Evolutionary conservation across 805 yeast genomes (phyloP), one percentile per base, ranked within the genome.

Genomic region (Starmerella riodocensis): DNA sequence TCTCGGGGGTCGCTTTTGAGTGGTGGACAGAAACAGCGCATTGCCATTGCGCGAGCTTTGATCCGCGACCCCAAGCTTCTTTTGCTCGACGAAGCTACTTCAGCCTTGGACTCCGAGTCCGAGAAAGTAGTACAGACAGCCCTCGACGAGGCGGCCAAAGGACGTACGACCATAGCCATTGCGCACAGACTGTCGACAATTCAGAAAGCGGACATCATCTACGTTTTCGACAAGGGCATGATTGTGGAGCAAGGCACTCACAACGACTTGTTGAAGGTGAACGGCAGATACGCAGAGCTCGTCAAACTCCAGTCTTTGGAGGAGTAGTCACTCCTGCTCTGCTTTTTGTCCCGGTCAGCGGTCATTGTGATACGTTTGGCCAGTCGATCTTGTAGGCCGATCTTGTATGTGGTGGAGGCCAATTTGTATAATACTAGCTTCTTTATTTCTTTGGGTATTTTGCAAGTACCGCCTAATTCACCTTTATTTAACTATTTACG

Each of bases 131-230:
- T 83, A 41, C 93, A 84, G 58, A 52, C 62, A 6, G 83, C 93
- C 4, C 74, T 78, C 42, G 70, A 68, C 20, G 65, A 60, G 14
- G 88, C 82, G 45, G 81, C 84, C 46, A 50, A 62, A 32, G 68
- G 77, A 29, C 77, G 93, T 53, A 82, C 94, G 4, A 77, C 84
- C 28, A 63, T 83, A 49, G 83, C 93, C 49, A 80, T 83, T 58
- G 94, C 94, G 5, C 94, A 83, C 60, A 66, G 94, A 48, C 65
- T 83, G 61, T 72, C 74, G 43, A 77, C 86, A 0, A 78, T 79
- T 44, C 65, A 67, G 43, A 67, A 70, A 45, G 76, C 93, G 0
- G 70, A 73, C 40, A 64, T 65, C 38, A 77, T 82, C 25, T 69
- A 70, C 39, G 73, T 78, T 41, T 60, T 83, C 42, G 69, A 70